Conservation (phyloP, 2,329 filamentous ascomycete genomes). For the Pseudogymnoascus sp. region DNA sequence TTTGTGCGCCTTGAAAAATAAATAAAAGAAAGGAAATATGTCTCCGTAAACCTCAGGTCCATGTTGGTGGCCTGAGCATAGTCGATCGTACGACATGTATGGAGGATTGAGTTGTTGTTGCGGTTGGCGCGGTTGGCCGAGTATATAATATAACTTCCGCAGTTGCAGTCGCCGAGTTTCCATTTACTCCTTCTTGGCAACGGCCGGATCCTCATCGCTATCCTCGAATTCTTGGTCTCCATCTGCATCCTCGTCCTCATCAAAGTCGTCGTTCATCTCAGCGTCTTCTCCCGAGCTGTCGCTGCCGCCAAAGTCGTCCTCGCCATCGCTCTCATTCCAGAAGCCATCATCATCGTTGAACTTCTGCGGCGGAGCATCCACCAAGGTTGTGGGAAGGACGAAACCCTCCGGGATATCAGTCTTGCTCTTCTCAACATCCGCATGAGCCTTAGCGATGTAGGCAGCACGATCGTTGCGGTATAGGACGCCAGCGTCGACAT, state of each 20-base stretch:
- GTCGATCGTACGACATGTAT: neutral
- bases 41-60: neutral
- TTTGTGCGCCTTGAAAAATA: neutral
- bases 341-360: slow-evolving; percentile 70
- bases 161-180: neutral
- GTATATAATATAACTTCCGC: neutral
- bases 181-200: slow-evolving; percentile 9
- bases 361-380: slow-evolving; percentile 52
- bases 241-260: slow-evolving; percentile 46
- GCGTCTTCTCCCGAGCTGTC: slow-evolving; percentile 54
- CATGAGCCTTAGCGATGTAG: slow-evolving; percentile 62
- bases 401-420: slow-evolving; percentile 71
- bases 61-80: neutral
- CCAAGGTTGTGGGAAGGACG: slow-evolving; percentile 67
- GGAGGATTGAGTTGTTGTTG: neutral
- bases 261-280: slow-evolving; percentile 50
- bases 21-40: neutral
- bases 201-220: slow-evolving; percentile 25
- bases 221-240: slow-evolving; percentile 46
- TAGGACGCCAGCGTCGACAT: slow-evolving; percentile 84
- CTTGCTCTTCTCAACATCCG: slow-evolving; percentile 65
- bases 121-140: neutral
- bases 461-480: slow-evolving; percentile 62
- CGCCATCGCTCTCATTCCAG: slow-evolving; percentile 68
- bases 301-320: slow-evolving; percentile 69